These are phyloP conservation scores for Aspergillus alliaceus DNA, from an alignment of 2,329 filamentous ascomycete genomes.

Conservation along the genomic window DNA sequence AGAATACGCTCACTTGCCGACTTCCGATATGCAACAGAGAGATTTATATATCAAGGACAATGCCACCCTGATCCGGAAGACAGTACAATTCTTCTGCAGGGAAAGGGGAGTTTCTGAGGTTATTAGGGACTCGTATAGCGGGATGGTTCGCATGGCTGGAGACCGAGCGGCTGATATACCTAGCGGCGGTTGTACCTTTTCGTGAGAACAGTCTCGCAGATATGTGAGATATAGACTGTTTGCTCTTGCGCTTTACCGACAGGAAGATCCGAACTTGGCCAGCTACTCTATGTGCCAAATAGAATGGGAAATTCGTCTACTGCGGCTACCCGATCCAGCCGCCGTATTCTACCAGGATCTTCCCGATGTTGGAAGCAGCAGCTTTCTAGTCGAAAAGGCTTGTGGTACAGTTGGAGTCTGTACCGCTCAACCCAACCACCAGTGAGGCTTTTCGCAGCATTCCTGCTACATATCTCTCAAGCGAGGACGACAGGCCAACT, in stretches of 20 bases:
- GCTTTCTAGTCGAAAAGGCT: background rate
- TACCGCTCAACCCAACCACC: background rate
- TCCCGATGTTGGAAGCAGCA: background rate
- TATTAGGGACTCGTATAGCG: conserved; percentile 30
- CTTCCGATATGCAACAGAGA: too few relatives aligned
- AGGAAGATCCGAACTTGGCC: background rate
- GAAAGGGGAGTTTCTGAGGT: conserved; percentile 18
- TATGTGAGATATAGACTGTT: too few relatives aligned
- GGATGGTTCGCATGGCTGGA: conserved; percentile 19
- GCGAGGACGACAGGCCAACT: background rate
- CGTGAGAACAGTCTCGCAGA: background rate
- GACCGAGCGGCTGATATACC: background rate
- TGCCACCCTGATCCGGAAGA: conserved; percentile 6
- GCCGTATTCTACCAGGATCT: background rate
- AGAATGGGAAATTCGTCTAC: background rate
- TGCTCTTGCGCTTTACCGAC: background rate
- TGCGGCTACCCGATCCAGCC: background rate
- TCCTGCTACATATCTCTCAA: background rate
- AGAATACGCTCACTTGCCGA: too few relatives aligned
- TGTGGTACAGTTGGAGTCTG: background rate
- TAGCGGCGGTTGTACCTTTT: background rate
- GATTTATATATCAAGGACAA: conserved; percentile 13
- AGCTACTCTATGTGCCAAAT: background rate
- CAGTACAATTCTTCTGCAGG: conserved; percentile 5
- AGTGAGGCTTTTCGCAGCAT: background rate